Evolutionary conservation across 768 basidiomycete genomes (phyloP), one percentile per base, ranked within the genome.

Genomic region (Auriscalpium microsporum): DNA sequence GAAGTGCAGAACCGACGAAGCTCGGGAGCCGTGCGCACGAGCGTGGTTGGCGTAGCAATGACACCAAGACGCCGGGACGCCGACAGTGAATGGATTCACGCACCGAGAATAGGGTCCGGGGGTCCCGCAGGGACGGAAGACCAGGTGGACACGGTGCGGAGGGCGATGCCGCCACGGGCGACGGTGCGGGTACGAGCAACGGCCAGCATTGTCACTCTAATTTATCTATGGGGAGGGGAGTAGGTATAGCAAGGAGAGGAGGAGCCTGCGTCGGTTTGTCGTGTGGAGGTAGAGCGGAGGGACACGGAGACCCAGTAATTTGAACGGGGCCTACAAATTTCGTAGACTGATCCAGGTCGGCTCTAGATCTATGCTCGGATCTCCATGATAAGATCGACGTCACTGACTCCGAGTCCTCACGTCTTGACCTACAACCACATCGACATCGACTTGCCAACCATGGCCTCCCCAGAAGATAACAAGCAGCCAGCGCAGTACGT

Each of bases 41-140:
- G 23, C 33, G 13, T 46, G 34, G 19, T 28, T 28, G 28, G 14
- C 42, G 9, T 19, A 44, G 42, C 28, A 28, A 28, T 28, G 42
- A 44, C 42, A 19, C 14, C 42, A 14, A 44, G 14, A 19, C 42
- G 42, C 42, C 14, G 42, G 17, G 3, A 44, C 17, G 14, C 14
- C 42, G 10, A 44, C 42, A 14, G 42, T 44, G 42, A 5, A 44
- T 14, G 42, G 14, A 44, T 44, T 28, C 55, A 68, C 77, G 54
- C 53, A 91, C 91, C 93, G 54, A 95, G 85, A 74, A 95, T 95
- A 50, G 93, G 83, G 69, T 95, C 93, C 23, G 93, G 92, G 59
- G 93, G 93, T 33, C 93, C 93, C 28, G 88, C 86, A 49, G 84
- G 81, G 56, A 95, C 90, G 56, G 78, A 71, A 49, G 86, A 79